phyloP scores from a whole-genome alignment of 805 yeast species.

The Babjeviella inositovora region DNA sequence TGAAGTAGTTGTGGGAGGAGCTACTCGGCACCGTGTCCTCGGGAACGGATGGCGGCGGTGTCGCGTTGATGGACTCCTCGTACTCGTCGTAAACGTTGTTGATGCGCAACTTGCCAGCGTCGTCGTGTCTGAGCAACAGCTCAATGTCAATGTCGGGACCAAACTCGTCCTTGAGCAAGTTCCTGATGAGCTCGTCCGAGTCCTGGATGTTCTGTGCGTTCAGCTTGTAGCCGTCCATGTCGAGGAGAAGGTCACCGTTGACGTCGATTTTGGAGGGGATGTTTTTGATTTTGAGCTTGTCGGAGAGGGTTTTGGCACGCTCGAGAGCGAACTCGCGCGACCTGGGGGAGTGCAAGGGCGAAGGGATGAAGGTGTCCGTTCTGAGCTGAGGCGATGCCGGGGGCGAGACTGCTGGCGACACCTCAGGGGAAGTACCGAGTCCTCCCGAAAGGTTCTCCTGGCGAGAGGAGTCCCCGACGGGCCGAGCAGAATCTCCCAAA shows the following conservation, averaged over 20 bases:
- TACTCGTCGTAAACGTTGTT: constrained; percentile 1
- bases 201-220: constrained; percentile 62
- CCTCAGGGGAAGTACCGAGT: too few species aligned
- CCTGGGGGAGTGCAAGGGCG: constrained; percentile 1
- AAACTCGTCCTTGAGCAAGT: constrained; percentile 64
- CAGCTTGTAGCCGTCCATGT: constrained; percentile 92
- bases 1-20: constrained; percentile 35
- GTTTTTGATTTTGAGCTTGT: constrained; percentile 49
- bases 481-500: constrained; percentile 6
- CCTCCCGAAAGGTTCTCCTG: too few species aligned
- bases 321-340: constrained; percentile 29
- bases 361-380: constrained; percentile 2
- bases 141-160: constrained; percentile 31
- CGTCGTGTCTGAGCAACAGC: constrained; percentile 35
- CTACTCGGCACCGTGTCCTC: constrained; percentile 5
- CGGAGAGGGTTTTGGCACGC: constrained; percentile 46
- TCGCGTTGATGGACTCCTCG: constrained; percentile 1
- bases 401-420: too few species aligned
- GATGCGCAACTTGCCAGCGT: constrained; percentile 54
- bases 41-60: constrained; percentile 7
- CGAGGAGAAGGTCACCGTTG: constrained; percentile 80
- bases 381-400: constrained; percentile 2
- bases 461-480: constrained; percentile 2
- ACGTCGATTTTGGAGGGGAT: constrained; percentile 81
- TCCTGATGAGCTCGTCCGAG: constrained; percentile 61